A percentile compares a stretch with the other conserved stretches of the same genome.
phyloP scores from a whole-genome alignment of 805 yeast genomes.

The Henningerozyma blattae region DNA sequence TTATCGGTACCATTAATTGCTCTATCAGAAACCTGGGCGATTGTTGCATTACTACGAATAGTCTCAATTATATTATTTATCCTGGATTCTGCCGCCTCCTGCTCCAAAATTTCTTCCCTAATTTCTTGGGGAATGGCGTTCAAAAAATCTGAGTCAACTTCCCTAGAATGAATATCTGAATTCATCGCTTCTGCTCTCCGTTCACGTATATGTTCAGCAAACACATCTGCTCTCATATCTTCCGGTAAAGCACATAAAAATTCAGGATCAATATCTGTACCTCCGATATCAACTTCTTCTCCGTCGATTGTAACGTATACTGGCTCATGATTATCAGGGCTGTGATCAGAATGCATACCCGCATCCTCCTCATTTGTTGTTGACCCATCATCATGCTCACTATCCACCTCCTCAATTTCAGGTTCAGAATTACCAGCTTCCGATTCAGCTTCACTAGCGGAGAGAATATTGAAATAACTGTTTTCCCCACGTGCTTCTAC shows the following conservation, averaged over 20 bases:
- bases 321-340: constrained; percentile 29
- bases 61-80: constrained; percentile 1
- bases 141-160: constrained; percentile 68
- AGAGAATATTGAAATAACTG: background rate
- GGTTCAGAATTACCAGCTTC: constrained; percentile 3
- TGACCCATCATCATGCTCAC: constrained; percentile 22
- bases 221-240: constrained; percentile 85
- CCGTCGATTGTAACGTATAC: constrained; percentile 66
- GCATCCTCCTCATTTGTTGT: constrained; percentile 4
- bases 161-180: constrained; percentile 38
- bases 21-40: constrained; percentile 5
- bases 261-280: constrained; percentile 86
- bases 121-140: constrained; percentile 64
- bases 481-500: constrained; percentile 4
- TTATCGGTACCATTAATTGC: constrained; percentile 6
- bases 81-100: constrained; percentile 37
- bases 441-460: constrained; percentile 1
- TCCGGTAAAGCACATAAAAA: constrained; percentile 85
- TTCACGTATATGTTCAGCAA: constrained; percentile 72
- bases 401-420: constrained; percentile 5
- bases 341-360: background rate
- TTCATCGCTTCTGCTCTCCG: constrained; percentile 46
- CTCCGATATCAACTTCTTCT: constrained; percentile 70
- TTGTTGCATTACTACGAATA: background rate
- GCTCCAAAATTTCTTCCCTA: constrained; percentile 49